These are phyloP conservation scores for Gryganskiella cystojenkinii DNA, from an alignment of 192 early-diverging fungal genomes.

Conservation along the genomic window DNA sequence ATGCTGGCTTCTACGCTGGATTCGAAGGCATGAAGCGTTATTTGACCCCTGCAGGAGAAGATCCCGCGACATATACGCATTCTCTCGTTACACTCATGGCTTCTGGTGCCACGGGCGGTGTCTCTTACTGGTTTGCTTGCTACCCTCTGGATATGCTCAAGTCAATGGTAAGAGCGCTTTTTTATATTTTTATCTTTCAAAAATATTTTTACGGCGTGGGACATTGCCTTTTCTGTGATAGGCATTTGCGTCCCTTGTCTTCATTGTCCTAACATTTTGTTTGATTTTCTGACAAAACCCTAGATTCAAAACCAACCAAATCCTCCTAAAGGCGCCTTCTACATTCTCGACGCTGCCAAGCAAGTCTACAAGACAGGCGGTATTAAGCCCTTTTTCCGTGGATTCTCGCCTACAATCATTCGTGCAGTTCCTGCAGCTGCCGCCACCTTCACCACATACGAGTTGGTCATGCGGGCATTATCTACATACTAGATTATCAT, in stretches of 20 bases:
- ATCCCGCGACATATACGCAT: constrained; percentile 63
- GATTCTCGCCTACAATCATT: constrained; percentile 68
- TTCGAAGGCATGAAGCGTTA: constrained; percentile 85
- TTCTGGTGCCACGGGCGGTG: constrained; percentile 83
- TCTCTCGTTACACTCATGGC: constrained; percentile 67
- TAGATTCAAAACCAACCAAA: constrained; percentile 70
- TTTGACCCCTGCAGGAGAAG: constrained; percentile 57
- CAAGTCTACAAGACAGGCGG: constrained; percentile 69
- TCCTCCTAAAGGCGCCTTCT: constrained; percentile 70
- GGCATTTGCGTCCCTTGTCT: neutral
- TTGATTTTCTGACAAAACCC: neutral
- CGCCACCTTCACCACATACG: constrained; percentile 82
- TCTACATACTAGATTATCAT: too few relatives aligned
- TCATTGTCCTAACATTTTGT: neutral
- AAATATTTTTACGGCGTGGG: neutral
- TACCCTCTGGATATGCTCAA: constrained; percentile 93
- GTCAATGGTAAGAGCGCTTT: constrained; percentile 60
- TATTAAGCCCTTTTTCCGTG: constrained; percentile 69
- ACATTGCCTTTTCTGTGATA: neutral
- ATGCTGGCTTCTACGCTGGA: constrained; percentile 88
- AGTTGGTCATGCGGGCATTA: constrained; percentile 64
- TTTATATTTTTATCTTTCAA: neutral
- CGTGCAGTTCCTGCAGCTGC: constrained; percentile 81
- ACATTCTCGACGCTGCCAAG: constrained; percentile 64
- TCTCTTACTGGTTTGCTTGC: constrained; percentile 83